Evolutionary conservation across 371 early-diverging fungal genomes (phyloP), one percentile per base, ranked within the genome.

Genomic region (Mortierella sp.): DNA sequence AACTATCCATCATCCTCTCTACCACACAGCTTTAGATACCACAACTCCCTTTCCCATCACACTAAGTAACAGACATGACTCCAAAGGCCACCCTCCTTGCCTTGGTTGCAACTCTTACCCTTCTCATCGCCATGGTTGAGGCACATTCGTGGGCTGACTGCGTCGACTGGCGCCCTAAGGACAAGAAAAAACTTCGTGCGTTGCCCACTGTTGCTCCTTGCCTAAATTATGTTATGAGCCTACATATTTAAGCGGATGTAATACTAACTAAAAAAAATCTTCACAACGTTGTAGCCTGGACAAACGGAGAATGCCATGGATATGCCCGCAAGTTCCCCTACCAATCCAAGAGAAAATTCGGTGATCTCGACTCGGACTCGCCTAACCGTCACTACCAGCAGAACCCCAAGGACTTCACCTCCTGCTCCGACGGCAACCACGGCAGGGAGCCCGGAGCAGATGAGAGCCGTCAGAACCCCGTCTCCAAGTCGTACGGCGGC

Each of bases 61-160:
- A 19, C 43, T 15, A 26, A n/a, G 23, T 27, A 30, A 6, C 26
- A 23, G 24, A 41, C 19, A 51, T n/a, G 32, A 32, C 37, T 4
- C 37, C 61, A 30, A 30, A 32, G 19, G 32, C 58, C 26, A 55
- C 68, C 34, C 59, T 73, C 42, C 50, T 56, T 26, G 68, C 59
- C 23, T 58, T 62, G 43, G 63, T 57, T 31, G 55, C 64, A 24
- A 60, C 73, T 11, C 24, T 73, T 34, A 52, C 60, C 21, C 51
- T 64, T 41, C 21, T 71, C 41, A 53, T 58, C 50, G 46, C 56
- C 28, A 15, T 61, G 39, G 44, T 41, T 46, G 72, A 72, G 17
- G 72, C 72, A 17, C 72, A 72, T 15, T 72, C 72, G 34, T 72
- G 72, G 72, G 66, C 66, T 23, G 72, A 72, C 61, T 72, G 72